Base-by-base conservation (phyloP, 441 rosid species). In the Gossypium trilobum region DNA sequence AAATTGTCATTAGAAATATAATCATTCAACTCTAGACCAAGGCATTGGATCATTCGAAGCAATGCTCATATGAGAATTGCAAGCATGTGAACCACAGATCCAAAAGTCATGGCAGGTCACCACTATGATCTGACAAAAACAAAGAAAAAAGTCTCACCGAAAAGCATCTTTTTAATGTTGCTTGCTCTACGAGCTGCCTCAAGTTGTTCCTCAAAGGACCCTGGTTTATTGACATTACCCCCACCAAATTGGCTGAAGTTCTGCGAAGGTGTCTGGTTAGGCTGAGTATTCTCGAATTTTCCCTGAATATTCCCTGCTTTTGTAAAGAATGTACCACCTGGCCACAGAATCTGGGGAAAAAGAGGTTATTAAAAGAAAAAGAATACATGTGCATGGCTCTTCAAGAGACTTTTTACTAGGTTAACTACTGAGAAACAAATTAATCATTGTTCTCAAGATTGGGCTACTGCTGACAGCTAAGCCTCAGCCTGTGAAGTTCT, bases 171-270 rank as follows among this genome's bases (percentile, higher is more conserved):
- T 82, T 87, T 84, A n/a, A 95, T 87, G 74, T 89, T 84, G 63
- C 84, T 84, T 68, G 93, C 98, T 82, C 98, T 87, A 61, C 98
- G 97, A 72, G 90, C 27, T 75, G 98, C 96, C 83, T 92, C 96
- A 29, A 85, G 93, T 74, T 88, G 89, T 74, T 84, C 84, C 87
- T 95, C 95, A 65, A 91, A 95, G 63, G 95, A 84, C 59, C 75
- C 80, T 13, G 87, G 89, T 74, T 82, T 87, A 68, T 84, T 51
- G 69, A 33, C 80, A 82, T 85, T 91, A 75, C 79, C 75, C 59
- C 87, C 93, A 70, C 88, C 82, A 58, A 85, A 78, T 73, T 85
- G 91, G 81, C 85, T 76, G 16, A 72, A 70, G 7, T 74, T 77
- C 78, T 82, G 86, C 67, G 77, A 83, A 59, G 80, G 69, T 29